Evolutionary conservation across 139 green algal species (phyloP), one percentile per base, ranked within the genome.

Genomic region (Micractinium sp.): DNA sequence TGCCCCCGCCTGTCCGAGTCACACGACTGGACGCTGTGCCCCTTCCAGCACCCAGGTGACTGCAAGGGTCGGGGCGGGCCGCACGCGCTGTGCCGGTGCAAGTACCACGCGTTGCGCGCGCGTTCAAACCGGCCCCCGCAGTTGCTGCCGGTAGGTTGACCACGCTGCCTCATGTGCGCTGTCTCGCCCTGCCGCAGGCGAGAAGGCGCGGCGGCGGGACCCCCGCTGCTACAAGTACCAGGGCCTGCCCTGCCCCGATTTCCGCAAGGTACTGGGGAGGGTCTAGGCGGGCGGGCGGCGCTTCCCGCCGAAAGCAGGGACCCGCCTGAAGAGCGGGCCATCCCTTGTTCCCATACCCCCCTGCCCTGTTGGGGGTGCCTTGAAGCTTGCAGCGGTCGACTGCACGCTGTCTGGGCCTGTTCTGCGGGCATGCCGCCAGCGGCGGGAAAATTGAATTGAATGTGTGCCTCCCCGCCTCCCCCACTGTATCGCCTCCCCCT

Each of bases 201-300:
- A 98, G 91, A 98, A 98, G 89, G 96, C 96, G 4, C 90, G 93
- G n/a, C 89, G 96, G 12, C 85, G 96, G 15, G 94, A 97, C 91
- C 95, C 96, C 27, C 90, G 91, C 15, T 87, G 85, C 31, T 95
- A 93, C 89, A 85, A 85, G 33, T 98, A 98, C 92, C 91, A 85
- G 60, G 94, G 93, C 76, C 89, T 91, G 47, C 94, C 97, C 7
- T 99, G 97, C 91, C 96, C 97, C 0, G 97, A 99, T 74, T 99
- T 98, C 76, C 86, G 95, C 19, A 93, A 95, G 94, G 95, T 96
- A 63, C 47, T 92, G 31, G 25, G 47, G 47, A 5, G 47, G 47
- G 47, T 9, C 47, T 56, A 9, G 47, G 47, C 5, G 47, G 47
- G 47, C 5, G 47, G 47, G 47, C 47, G 47, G 47, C 47, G 47